These are phyloP conservation scores for Ceratocystis variospora DNA, from an alignment of 2,329 filamentous ascomycete species.

Conservation along the genomic window DNA sequence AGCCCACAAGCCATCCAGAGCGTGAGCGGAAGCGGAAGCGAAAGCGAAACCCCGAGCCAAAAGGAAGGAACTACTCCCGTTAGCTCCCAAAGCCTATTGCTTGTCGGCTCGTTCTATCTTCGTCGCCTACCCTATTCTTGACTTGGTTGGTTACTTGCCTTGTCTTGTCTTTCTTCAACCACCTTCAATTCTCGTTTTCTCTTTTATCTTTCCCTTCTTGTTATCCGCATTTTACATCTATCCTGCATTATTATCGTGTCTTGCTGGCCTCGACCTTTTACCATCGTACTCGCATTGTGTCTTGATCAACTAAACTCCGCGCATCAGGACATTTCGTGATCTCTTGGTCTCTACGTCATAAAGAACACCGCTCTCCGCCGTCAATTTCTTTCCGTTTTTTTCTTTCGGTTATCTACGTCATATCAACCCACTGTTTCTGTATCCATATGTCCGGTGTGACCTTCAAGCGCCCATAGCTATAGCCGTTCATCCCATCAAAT, in stretches of 20 bases:
- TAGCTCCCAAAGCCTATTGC: slow-evolving; percentile 2
- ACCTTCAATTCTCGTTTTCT: not conserved
- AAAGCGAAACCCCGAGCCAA: not conserved
- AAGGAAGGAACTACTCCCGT: not conserved
- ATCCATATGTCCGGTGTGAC: not conserved
- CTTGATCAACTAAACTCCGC: too few relatives aligned
- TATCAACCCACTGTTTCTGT: slow-evolving; percentile 6
- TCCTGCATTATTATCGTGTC: slow-evolving; percentile 12
- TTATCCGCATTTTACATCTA: not conserved
- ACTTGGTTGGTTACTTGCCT: not conserved
- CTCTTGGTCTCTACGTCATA: slow-evolving; percentile 10
- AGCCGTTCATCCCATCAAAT: not conserved
- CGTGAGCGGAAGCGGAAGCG: not conserved
- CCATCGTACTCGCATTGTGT: not conserved
- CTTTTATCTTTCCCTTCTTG: not conserved
- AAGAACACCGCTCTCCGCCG: not conserved
- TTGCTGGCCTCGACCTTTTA: not conserved
- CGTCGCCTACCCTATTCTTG: not conserved
- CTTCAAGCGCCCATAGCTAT: not conserved
- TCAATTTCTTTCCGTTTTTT: not conserved
- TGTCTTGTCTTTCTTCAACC: not conserved
- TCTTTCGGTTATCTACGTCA: not conserved
- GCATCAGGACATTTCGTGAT: not conserved
- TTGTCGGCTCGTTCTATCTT: not conserved
- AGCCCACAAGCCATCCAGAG: not conserved